Conservation (phyloP, 495 filamentous ascomycete species). For the Parathielavia appendiculata region DNA sequence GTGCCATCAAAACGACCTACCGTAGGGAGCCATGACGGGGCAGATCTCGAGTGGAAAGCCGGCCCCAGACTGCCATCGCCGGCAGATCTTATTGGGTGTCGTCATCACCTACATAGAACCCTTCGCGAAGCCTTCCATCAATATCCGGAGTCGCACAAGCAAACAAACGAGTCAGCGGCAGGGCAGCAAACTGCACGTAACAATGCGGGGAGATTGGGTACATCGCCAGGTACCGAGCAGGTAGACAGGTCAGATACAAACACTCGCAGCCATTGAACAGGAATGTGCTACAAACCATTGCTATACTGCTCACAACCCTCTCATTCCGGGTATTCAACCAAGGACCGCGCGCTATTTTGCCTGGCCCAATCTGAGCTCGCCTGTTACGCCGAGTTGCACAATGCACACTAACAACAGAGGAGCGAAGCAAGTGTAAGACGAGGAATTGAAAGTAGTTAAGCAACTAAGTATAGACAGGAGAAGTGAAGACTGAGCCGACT, state of each 20-base stretch:
- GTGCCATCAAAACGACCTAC: conserved; percentile 1
- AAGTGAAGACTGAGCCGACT: conserved; percentile 5
- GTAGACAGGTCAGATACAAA: not conserved
- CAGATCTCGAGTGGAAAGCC: conserved; percentile 6
- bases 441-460: not conserved
- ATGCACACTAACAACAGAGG: not conserved
- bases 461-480: conserved; percentile 14
- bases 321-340: conserved; percentile 20
- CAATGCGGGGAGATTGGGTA: conserved; percentile 10
- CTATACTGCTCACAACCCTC: conserved; percentile 4
- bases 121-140: conserved; percentile 25
- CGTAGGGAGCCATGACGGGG: not conserved
- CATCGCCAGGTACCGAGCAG: conserved; percentile 6
- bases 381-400: not conserved
- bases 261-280: not conserved
- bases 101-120: conserved; percentile 3
- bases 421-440: not conserved
- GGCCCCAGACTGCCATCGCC: conserved; percentile 4
- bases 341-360: conserved; percentile 1
- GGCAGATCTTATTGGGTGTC: conserved; percentile 6
- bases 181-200: conserved; percentile 7
- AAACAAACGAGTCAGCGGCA: not conserved
- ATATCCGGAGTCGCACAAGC: conserved; percentile 16
- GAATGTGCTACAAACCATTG: not conserved
- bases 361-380: conserved; percentile 6